phyloP scores from a whole-genome alignment of 768 basidiomycete species.

The Psilocybe azurescens region DNA sequence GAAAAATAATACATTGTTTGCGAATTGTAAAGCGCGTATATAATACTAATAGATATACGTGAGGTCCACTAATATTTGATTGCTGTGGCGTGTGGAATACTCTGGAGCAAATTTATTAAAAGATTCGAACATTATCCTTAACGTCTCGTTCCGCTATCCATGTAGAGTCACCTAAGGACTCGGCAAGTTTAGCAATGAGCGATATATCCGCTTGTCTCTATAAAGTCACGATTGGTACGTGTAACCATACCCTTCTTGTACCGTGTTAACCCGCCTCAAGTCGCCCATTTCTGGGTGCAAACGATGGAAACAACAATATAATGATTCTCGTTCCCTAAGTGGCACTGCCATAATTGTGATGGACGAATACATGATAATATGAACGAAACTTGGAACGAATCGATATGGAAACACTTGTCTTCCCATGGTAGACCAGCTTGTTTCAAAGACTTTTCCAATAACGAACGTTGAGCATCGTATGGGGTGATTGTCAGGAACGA shows the following conservation, averaged over 20 bases:
- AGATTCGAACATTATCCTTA: no score
- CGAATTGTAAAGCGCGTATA: no score
- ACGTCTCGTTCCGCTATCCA: slow-evolving; percentile 2
- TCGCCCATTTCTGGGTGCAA: slow-evolving; percentile 58
- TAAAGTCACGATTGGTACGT: slow-evolving; percentile 57
- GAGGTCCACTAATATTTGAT: no score
- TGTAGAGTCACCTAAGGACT: slow-evolving; percentile 19
- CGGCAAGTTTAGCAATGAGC: slow-evolving; percentile 38
- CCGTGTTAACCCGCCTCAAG: slow-evolving; percentile 65
- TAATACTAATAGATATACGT: no score
- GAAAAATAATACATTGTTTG: no score
- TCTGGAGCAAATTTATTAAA: no score
- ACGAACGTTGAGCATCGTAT: slow-evolving; percentile 70
- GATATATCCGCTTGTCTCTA: slow-evolving; percentile 40
- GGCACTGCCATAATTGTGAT: background rate
- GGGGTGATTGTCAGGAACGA: slow-evolving; percentile 72
- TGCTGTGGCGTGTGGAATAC: no score
- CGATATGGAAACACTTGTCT: slow-evolving; percentile 76
- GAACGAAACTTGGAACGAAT: slow-evolving; percentile 73
- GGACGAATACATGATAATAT: background rate
- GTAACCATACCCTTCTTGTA: slow-evolving; percentile 75
- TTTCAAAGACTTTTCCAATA: slow-evolving; percentile 57
- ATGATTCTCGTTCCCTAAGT: slow-evolving; percentile 73
- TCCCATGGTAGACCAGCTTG: slow-evolving; percentile 50
- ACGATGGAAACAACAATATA: slow-evolving; percentile 77